Base-by-base conservation (phyloP, 176 grass and related monocot genomes). In the Juncus effusus region DNA sequence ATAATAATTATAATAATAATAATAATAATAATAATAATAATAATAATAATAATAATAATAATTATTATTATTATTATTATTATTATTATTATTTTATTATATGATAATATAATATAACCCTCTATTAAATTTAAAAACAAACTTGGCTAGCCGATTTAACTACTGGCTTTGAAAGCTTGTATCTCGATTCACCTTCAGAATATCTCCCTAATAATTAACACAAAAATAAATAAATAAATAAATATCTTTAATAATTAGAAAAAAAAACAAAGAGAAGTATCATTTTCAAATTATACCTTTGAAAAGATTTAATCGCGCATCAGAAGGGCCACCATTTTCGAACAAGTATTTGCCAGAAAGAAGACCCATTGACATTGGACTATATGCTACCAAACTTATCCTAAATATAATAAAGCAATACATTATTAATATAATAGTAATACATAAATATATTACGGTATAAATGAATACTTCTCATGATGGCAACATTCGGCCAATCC, bases 311-410 rank as follows among this genome's bases (percentile, higher is more conserved):
- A 96, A 81, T 70, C 93, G 76, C 79, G 85, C 88, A 56, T 91
- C 85, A 41, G 49, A 62, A 6, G 82, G 82, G 2, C 74, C 75
- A 2, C 67, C 70, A 55, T 60, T 51, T 10, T 54, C 52, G 3
- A 65, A 84, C 51, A 82, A 81, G 55, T 96, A 96, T 72, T 96
- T 96, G 58, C 87, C 87, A 50, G 88, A 91, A 74, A 91, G 87
- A 83, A 96, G 83, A 55, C 87, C 93, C 87, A 96, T 96, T 50
- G 93, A 84, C 82, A 96, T 89, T 56, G 93, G 93, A 40, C 93
- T 96, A 51, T 96, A 96, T 60, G 88, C 88, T 68, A 96, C 70
- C 71, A 96, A 75, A 61, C 63, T 84, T 56, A 89, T 79, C 76
- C 93, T 91, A 73, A 82, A 65, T 72, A 58, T n/a, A n/a, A n/a